Conservation (phyloP, 2,329 filamentous ascomycete genomes). For the Juglanconis oblonga region DNA sequence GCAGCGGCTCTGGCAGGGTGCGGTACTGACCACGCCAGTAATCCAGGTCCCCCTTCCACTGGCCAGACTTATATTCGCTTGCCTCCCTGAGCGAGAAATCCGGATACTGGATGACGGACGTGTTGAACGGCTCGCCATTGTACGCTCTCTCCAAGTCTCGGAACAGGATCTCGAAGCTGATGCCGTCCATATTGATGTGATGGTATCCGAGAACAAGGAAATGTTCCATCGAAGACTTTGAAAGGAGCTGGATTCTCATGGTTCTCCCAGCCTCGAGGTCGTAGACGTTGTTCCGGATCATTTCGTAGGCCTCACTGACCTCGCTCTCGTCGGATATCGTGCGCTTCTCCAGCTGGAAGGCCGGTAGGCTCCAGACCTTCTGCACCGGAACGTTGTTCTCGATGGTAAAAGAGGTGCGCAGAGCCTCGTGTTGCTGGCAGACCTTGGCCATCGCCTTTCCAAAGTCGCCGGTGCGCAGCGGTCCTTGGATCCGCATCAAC, state of each 20-base stretch:
- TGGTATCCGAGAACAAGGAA: slow-evolving; percentile 35
- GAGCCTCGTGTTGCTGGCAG: slow-evolving; percentile 28
- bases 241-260: slow-evolving; percentile 33
- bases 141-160: slow-evolving; percentile 42
- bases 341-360: slow-evolving; percentile 7
- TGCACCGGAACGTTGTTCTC: neutral
- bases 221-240: slow-evolving; percentile 28
- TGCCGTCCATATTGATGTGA: slow-evolving; percentile 11
- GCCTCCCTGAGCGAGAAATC: slow-evolving; percentile 32
- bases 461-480: slow-evolving; percentile 28
- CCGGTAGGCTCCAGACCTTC: too few relatives aligned
- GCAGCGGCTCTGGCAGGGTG: neutral
- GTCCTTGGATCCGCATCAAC: slow-evolving; percentile 28
- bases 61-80: slow-evolving; percentile 25
- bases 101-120: slow-evolving; percentile 28
- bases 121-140: slow-evolving; percentile 23
- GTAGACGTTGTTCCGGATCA: slow-evolving; percentile 26
- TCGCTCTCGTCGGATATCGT: slow-evolving; percentile 21
- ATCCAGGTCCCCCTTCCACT: slow-evolving; percentile 20
- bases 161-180: neutral
- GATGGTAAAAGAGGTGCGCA: slow-evolving; percentile 31
- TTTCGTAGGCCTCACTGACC: slow-evolving; percentile 25
- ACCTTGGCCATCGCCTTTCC: slow-evolving; percentile 31
- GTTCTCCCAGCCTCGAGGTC: slow-evolving; percentile 34
- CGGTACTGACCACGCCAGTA: neutral